A percentile compares a stretch with the other conserved stretches of the same genome.
Conservation (phyloP, 2,329 filamentous ascomycete species). For the Dothideomycetidae sp. region DNA sequence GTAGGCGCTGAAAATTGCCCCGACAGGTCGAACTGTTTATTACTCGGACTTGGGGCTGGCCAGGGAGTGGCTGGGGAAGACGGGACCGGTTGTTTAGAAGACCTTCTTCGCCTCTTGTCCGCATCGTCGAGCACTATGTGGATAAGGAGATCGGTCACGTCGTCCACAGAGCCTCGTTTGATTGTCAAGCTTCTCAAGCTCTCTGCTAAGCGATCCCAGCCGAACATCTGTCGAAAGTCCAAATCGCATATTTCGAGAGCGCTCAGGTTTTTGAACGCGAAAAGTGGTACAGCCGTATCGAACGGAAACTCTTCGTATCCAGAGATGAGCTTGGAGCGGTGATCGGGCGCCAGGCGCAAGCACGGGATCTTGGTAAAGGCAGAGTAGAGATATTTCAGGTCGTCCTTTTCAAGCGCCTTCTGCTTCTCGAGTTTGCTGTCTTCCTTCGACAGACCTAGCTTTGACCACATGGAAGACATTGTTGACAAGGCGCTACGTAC, state of each 20-base stretch:
- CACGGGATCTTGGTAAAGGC: slow-evolving; percentile 97
- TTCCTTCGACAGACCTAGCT: slow-evolving; percentile 69
- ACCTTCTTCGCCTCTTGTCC: slow-evolving; percentile 77
- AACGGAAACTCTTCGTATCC: slow-evolving; percentile 98
- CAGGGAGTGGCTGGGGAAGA: slow-evolving; percentile 63
- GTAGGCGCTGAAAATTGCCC: slow-evolving; percentile 56
- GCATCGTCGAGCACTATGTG: slow-evolving; percentile 94
- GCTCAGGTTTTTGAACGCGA: slow-evolving; percentile 93
- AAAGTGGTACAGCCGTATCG: slow-evolving; percentile 90
- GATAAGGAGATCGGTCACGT: slow-evolving; percentile 77
- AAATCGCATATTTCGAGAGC: slow-evolving; percentile 88
- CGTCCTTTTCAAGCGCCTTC: slow-evolving; percentile 69
- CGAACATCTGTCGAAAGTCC: slow-evolving; percentile 92
- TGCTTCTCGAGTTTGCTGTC: slow-evolving; percentile 77
- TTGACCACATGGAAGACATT: slow-evolving; percentile 87
- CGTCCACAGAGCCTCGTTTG: slow-evolving; percentile 75
- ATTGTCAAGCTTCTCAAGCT: slow-evolving; percentile 80
- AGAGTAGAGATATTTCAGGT: slow-evolving; percentile 92
- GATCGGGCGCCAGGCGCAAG: slow-evolving; percentile 78
- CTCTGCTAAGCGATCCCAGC: slow-evolving; percentile 88
- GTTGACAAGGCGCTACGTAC: slow-evolving; percentile 94
- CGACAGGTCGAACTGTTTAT: slow-evolving; percentile 48
- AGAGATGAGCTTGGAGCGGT: slow-evolving; percentile 74
- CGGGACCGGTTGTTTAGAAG: slow-evolving; percentile 58
- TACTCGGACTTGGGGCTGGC: slow-evolving; percentile 46